Conservation (phyloP, 306 rosid species). For the Begonia loranthoides region DNA sequence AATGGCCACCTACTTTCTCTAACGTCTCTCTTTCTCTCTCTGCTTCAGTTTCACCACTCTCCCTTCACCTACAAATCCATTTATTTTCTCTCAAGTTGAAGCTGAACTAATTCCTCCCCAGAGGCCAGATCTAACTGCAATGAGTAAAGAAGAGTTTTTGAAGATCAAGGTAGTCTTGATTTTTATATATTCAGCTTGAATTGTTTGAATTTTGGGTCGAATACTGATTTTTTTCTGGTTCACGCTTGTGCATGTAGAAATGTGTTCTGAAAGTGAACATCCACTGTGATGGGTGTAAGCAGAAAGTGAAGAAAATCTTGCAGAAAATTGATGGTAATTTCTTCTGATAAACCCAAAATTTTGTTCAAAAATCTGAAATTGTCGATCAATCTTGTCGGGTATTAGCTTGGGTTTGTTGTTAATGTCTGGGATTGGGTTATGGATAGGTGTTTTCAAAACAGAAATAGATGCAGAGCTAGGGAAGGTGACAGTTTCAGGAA, state of each 20-base stretch:
- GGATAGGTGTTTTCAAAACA: slow-evolving; percentile 67
- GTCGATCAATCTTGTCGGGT: neutral
- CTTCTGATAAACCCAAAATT: neutral
- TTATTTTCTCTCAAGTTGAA: too few species aligned
- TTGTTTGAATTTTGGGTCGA: neutral
- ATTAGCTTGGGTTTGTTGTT: neutral
- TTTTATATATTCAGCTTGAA: neutral
- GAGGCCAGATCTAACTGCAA: slow-evolving; percentile 4
- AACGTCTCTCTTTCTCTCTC: too few species aligned
- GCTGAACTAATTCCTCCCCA: too few species aligned
- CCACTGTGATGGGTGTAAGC: slow-evolving; percentile 95
- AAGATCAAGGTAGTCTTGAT: slow-evolving; percentile 59
- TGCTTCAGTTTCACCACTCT: too few species aligned
- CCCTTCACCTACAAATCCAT: too few species aligned
- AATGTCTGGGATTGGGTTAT: neutral
- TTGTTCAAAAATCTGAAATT: neutral
- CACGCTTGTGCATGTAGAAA: slow-evolving; percentile 54
- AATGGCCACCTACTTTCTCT: too few species aligned
- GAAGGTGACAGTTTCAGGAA: slow-evolving; percentile 76
- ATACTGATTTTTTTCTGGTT: neutral
- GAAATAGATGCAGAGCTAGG: slow-evolving; percentile 89
- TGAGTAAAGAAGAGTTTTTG: slow-evolving; percentile 82
- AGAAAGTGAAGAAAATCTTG: slow-evolving; percentile 84
- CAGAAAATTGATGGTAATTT: slow-evolving; percentile 75
- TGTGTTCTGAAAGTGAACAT: slow-evolving; percentile 94